phyloP scores from a whole-genome alignment of 2,329 filamentous ascomycete genomes.

The Pseudopyricularia cyperi region DNA sequence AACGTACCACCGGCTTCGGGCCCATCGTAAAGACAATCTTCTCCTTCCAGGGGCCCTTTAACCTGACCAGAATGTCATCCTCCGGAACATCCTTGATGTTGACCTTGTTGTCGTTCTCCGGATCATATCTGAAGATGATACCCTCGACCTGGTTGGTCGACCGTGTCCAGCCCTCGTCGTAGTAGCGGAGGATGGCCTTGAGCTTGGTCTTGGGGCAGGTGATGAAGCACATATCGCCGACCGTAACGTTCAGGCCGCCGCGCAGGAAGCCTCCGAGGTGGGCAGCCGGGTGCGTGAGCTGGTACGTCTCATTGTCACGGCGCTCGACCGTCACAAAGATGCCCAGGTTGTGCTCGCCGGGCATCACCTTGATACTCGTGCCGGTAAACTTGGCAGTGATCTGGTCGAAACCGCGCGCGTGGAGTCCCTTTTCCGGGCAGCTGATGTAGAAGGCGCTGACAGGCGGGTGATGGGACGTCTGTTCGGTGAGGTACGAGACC shows the following conservation, averaged over 20 bases:
- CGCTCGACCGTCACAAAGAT: conserved; percentile 85
- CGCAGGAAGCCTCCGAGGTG: conserved; percentile 79
- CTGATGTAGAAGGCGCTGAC: conserved; percentile 92
- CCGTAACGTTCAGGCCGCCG: conserved; percentile 78
- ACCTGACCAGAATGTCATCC: conserved; percentile 66
- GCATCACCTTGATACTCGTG: conserved; percentile 80
- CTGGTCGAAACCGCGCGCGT: conserved; percentile 85
- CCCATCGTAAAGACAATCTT: conserved; percentile 50
- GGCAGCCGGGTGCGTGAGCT: conserved; percentile 87
- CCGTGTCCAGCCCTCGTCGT: conserved; percentile 90
- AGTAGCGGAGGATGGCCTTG: conserved; percentile 85
- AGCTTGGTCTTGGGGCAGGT: conserved; percentile 82
- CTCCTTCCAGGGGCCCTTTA: conserved; percentile 80
- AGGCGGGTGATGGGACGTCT: conserved; percentile 94
- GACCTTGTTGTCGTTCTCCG: conserved; percentile 67
- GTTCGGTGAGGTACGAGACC: conserved; percentile 90
- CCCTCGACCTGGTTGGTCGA: conserved; percentile 86
- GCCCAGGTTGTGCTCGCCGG: conserved; percentile 86
- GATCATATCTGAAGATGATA: conserved; percentile 81
- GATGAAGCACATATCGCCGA: conserved; percentile 79
- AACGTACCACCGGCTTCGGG: conserved; percentile 47
- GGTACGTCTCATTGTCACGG: conserved; percentile 78
- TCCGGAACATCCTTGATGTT: conserved; percentile 79
- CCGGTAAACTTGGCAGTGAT: conserved; percentile 96
- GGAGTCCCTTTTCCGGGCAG: conserved; percentile 81